phyloP scores from a whole-genome alignment of 75 land plant genomes.

The Cryptomeria japonica region DNA sequence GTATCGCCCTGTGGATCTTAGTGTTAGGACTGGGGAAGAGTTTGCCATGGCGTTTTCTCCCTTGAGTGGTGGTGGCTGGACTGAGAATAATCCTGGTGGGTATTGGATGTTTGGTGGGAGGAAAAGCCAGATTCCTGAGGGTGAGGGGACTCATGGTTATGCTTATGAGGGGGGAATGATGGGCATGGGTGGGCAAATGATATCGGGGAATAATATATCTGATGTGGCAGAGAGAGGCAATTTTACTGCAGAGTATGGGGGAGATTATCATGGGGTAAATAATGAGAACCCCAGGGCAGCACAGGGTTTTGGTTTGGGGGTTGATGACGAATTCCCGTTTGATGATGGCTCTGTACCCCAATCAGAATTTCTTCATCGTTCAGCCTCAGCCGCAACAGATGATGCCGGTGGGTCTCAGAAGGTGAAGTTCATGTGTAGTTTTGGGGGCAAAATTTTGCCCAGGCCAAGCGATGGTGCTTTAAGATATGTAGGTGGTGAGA shows the following conservation, averaged over 20 bases:
- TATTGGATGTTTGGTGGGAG: background rate
- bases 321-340: background rate
- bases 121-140: background rate
- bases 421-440: slow-evolving; percentile 91
- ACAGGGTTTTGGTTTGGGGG: background rate
- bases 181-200: background rate
- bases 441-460: slow-evolving; percentile 86
- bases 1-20: background rate
- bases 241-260: background rate
- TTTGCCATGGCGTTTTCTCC: slow-evolving; percentile 1
- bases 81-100: background rate
- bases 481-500: slow-evolving; percentile 92
- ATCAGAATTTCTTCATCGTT: background rate
- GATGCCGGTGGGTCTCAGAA: slow-evolving; percentile 16
- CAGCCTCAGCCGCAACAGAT: background rate
- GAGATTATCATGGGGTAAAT: background rate
- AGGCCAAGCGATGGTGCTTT: slow-evolving; percentile 80
- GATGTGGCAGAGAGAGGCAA: background rate
- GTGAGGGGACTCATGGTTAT: slow-evolving; percentile 7
- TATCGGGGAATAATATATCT: background rate
- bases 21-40: slow-evolving; percentile 9
- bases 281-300: background rate
- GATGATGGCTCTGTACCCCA: background rate
- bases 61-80: background rate
- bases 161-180: background rate